Evolutionary conservation across 1,284 basidiomycete genomes (phyloP).

Genomic region (Grifola frondosa): DNA sequence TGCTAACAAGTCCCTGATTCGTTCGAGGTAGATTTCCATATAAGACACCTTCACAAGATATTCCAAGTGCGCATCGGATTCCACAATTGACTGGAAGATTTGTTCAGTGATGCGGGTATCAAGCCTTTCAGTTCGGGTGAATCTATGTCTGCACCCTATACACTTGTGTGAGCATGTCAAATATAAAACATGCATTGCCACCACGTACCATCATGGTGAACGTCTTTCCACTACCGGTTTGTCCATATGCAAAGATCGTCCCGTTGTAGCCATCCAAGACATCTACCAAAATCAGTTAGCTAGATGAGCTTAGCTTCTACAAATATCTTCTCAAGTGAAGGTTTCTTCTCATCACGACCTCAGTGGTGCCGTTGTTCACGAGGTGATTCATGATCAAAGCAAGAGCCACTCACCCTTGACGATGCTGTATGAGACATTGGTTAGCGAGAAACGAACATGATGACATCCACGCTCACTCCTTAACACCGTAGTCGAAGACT

Average conservation of each 20-base stretch:
- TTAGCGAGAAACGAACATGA: conserved; percentile 7
- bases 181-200: conserved; percentile 8
- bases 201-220: conserved; percentile 92
- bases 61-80: conserved; percentile 93
- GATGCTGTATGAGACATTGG: conserved; percentile 47
- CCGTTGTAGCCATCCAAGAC: conserved; percentile 99
- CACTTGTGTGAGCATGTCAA: conserved; percentile 15
- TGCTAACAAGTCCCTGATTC: conserved; percentile 92
- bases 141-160: conserved; percentile 95
- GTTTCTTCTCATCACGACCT: too few relatives aligned
- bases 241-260: conserved; percentile 97
- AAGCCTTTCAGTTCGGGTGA: conserved; percentile 90
- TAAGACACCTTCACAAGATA: conserved; percentile 99
- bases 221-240: conserved; percentile 96
- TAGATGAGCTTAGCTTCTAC: conserved; percentile 5
- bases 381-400: neutral
- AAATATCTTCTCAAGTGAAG: too few relatives aligned
- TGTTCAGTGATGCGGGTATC: conserved; percentile 99
- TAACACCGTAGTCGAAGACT: conserved; percentile 98
- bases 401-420: conserved; percentile 60
- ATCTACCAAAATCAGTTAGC: conserved; percentile 54
- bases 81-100: conserved; percentile 97
- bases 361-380: neutral
- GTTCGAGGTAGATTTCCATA: conserved; percentile 99
- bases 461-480: conserved; percentile 65